Evolutionary conservation across 305 asterid genomes (phyloP), one percentile per base, ranked within the genome.

Genomic region (Andrographis paniculata): DNA sequence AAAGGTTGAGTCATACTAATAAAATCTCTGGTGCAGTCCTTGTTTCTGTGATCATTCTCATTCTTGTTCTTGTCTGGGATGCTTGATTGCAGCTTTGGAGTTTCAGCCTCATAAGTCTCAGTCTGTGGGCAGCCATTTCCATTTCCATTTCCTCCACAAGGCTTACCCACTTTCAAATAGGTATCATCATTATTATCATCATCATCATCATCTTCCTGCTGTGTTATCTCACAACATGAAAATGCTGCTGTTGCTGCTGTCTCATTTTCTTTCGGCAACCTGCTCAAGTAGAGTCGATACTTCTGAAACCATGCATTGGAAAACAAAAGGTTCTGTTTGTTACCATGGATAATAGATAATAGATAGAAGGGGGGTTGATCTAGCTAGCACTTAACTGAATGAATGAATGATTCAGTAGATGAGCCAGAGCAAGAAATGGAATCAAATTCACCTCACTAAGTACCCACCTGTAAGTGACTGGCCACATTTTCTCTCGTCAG

Each of bases 401-500:
- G 30, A 3, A 24, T 24, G 30, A 24, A 8, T 3, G 30, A 24
- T 3, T 24, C 30, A 8, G 8, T 24, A 24, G 6, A 24, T 8
- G 6, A 4, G 6, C 30, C 4, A 24, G 30, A 8, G 30, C 30
- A 8, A 24, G 22, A 35, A 39, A 41, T 42, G 18, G 38, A 47
- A 24, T 35, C 11, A 50, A 20, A 16, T 22, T 24, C n/a, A n/a
- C n/a, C n/a, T n/a, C n/a, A n/a, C n/a, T n/a, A n/a, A n/a, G 10
- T 27, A 27, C 4, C 53, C 71, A 89, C 98, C 95, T 89, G 98
- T 56, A 89, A 71, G 69, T 89, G 98, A 60, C 98, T 86, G 17
- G 98, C 96, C 19, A 89, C 96, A 47, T 86, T 82, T 52, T 89
- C 98, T 63, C 98, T 71, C 2, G 95, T 86, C 48, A 89, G 59